Conservation (phyloP, 257 asterid genomes). For the Rubia yunnanensis region DNA sequence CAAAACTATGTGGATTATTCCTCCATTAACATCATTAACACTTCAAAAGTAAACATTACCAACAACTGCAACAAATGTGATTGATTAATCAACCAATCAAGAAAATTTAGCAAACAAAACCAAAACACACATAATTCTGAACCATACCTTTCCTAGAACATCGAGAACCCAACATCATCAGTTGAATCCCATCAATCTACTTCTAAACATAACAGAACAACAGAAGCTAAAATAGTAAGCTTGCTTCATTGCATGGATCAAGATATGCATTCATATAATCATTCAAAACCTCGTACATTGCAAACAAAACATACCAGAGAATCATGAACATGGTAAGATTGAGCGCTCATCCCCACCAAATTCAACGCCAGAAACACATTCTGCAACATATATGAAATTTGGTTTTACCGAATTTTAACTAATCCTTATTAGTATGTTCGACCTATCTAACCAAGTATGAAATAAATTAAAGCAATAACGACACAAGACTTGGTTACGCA, state of each 20-base stretch:
- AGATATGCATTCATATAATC: not conserved
- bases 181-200: slow-evolving; percentile 16
- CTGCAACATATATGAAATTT: no score
- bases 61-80: slow-evolving; percentile 9
- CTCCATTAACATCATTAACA: slow-evolving; percentile 18
- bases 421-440: no score
- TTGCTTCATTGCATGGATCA: not conserved
- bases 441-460: no score
- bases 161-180: slow-evolving; percentile 11
- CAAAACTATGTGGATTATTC: slow-evolving; percentile 14
- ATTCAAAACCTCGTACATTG: no score
- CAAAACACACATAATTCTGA: not conserved
- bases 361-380: slow-evolving; percentile 57
- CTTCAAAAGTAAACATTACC: slow-evolving; percentile 8
- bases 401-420: no score
- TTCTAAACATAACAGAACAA: no score
- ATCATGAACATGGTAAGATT: slow-evolving; percentile 42
- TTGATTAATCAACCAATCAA: not conserved
- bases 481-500: no score
- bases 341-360: slow-evolving; percentile 61
- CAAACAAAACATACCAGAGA: slow-evolving; percentile 33
- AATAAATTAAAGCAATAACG: no score
- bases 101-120: no score
- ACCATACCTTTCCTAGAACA: slow-evolving; percentile 13
- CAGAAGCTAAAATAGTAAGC: slow-evolving; percentile 7